Base-by-base conservation (phyloP, 177 flowering plant species). In the Vitis hybrid region DNA sequence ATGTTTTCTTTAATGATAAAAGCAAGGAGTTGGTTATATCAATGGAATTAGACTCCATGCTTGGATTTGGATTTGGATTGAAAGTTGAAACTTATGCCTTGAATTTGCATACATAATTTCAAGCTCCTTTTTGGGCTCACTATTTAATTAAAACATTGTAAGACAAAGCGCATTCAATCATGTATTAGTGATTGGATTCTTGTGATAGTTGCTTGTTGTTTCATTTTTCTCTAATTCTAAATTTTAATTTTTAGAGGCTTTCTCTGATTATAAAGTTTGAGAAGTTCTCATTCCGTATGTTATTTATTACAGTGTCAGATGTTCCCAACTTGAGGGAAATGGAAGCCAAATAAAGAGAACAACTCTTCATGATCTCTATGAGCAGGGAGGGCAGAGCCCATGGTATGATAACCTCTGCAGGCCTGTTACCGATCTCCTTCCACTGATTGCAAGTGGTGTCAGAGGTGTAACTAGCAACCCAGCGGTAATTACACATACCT, bases 381-480 rank as follows among this genome's bases (percentile, higher is more conserved):
- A 90, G 79, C 70, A 78, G 72, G 86, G 90, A 81, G 98, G 99
- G 11, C 98, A 93, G 83, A 91, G 98, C 74, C 98, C 98, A 0
- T 95, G 99, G 99, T 95, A 95, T 73, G 99, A 95, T 71, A 95
- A 95, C 71, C 89, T 95, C 27, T 95, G 98, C 84, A 81, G 99
- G 15, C 99, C 98, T 11, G 93, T 95, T 20, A 91, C 98, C 0
- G 97, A 95, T 83, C 80, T 95, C 71, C 76, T 93, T 73, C 99
- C 97, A 3, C 78, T 90, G 77, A 95, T 93, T 54, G 90, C 80
- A 49, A 86, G 81, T 77, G 99, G 99, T 14, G 94, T 95, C 51
- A 80, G 99, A 84, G 99, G 99, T 66, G 99, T 95, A 50, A 93
- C 99, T 30, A 95, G 98, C 88, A 95, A 95, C 75, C 99, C 99